Conservation (phyloP, 2,329 filamentous ascomycete species). For the Fusarium subglutinans region DNA sequence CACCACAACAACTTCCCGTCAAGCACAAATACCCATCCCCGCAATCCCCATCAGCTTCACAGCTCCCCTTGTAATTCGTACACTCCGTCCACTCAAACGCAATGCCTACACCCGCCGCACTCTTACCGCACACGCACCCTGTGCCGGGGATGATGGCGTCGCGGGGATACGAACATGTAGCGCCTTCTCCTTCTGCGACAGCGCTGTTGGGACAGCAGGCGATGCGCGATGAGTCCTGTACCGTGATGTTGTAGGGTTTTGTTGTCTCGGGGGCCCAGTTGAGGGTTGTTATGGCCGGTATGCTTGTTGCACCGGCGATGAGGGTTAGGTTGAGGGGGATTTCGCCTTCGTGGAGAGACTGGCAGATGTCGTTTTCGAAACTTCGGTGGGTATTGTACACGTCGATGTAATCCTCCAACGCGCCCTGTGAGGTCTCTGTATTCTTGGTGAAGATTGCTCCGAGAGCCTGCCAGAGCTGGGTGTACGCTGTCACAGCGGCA, state of each 20-base stretch:
- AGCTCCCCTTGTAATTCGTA: constrained; percentile 46
- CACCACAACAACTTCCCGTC: constrained; percentile 49
- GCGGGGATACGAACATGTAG: constrained; percentile 45
- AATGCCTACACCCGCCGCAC: constrained; percentile 34
- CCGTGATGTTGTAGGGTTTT: constrained; percentile 44
- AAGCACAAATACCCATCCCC: constrained; percentile 44
- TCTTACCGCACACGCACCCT: constrained; percentile 49
- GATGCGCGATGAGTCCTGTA: constrained; percentile 46
- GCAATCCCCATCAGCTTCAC: constrained; percentile 39
- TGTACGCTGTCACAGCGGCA: constrained; percentile 41
- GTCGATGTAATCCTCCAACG: constrained; percentile 45
- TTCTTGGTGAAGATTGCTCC: constrained; percentile 45
- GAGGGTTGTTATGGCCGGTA: constrained; percentile 44
- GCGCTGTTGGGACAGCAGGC: constrained; percentile 48
- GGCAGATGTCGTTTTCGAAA: constrained; percentile 49
- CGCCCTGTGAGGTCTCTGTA: constrained; percentile 23
- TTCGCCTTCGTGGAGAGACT: constrained; percentile 45
- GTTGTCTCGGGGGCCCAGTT: constrained; percentile 43
- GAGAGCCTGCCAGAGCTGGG: constrained; percentile 46
- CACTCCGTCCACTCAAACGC: constrained; percentile 50
- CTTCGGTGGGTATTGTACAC: constrained; percentile 44
- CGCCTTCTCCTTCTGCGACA: constrained; percentile 33
- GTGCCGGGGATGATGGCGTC: constrained; percentile 44
- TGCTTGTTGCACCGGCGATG: constrained; percentile 42
- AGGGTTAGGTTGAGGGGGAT: constrained; percentile 48